phyloP scores from a whole-genome alignment of 805 yeast species.

The Kluyveromyces dobzhanskii region DNA sequence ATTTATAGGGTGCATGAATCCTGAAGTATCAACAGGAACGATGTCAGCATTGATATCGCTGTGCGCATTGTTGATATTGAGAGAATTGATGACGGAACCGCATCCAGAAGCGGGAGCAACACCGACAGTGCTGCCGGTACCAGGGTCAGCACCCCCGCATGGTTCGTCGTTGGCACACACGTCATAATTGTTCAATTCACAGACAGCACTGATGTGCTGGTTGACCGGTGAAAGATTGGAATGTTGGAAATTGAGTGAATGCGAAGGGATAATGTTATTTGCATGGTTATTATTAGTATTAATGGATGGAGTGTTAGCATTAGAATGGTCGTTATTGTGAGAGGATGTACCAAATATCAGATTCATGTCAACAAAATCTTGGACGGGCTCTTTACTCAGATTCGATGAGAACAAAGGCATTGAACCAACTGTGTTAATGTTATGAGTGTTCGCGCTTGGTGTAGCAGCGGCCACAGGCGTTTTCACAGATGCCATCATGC shows the following conservation, averaged over 20 bases:
- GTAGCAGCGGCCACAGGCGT: neutral
- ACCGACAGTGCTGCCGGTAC: neutral
- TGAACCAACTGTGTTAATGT: neutral
- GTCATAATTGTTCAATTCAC: conserved; percentile 8
- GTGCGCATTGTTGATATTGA: neutral
- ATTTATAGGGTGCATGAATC: too few species aligned
- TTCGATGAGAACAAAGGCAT: neutral
- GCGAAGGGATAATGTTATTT: neutral
- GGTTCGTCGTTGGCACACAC: conserved; percentile 2
- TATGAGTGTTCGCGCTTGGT: neutral
- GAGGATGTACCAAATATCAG: neutral
- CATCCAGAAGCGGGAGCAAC: too few species aligned
- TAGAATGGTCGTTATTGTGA: neutral
- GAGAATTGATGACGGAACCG: neutral
- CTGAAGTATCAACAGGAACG: neutral
- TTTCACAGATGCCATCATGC: neutral
- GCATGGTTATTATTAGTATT: too few species aligned
- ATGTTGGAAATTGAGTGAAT: conserved; percentile 1
- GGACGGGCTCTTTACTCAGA: neutral
- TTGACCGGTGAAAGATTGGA: neutral
- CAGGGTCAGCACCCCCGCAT: neutral
- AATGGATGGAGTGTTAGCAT: neutral
- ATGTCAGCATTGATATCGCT: neutral
- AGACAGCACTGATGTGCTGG: conserved; percentile 1
- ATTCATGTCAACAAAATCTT: conserved; percentile 3